Evolutionary conservation across 768 basidiomycete species (phyloP), one percentile per base, ranked within the genome.

Genomic region (Coprinellus micaceus): DNA sequence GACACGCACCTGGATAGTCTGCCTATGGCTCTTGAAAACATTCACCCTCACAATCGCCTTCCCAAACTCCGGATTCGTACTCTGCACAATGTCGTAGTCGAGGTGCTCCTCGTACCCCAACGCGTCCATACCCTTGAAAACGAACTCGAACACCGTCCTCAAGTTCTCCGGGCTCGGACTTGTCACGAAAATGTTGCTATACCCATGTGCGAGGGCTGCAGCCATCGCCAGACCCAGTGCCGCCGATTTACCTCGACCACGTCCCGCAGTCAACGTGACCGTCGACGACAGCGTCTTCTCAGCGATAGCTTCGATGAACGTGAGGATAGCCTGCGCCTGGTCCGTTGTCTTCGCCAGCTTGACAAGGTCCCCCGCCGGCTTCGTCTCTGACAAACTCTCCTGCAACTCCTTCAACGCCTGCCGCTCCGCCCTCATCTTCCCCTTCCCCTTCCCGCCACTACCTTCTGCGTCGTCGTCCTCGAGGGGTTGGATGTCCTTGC

Each of bases 141-240:
- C 81, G 69, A 99, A 98, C 57, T 98, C 94, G 65, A 98, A 99
- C n/a, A 98, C 69, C 0, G 96, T 98, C 75, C 90, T 95, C 74
- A 99, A 75, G 71, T 99, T 99, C 72, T 98, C 96, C 1, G 97
- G 97, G 65, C 88, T 93, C 0, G 97, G 97, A 69, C 91, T 94
- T 10, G 97, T 99, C 52, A 99, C 93, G 67, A 98, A 99, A 56
- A 98, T 92, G 70, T 99, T 99, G 51, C 91, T 89, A 68, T 98
- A 98, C 24, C 94, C 94, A 64, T 97, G 90, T 1, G 86, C 89
- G 21, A 98, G 77, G 1, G 97, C 95, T 12, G 93, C 89, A 1
- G 96, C 90, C 58, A 98, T 91, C 1, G 94, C 91, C 47, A 99
- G 74, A 36, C 97, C 97, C n/a, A 99, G 76, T 0, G 95, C 93